Evolutionary conservation across 768 basidiomycete species (phyloP).

Genomic region (Lactarius hatsudake): DNA sequence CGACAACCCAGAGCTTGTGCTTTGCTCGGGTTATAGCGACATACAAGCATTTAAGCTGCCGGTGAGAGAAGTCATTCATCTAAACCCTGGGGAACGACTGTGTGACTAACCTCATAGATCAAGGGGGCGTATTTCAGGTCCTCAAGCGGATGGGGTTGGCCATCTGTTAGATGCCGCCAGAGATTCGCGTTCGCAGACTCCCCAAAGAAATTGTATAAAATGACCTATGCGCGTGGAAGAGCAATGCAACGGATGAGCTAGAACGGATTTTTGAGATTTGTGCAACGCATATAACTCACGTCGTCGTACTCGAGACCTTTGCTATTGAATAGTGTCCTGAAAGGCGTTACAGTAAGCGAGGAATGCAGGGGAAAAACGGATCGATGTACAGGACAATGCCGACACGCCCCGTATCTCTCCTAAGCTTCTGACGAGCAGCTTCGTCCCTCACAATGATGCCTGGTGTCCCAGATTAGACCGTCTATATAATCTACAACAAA

Average conservation of each 20-base stretch:
- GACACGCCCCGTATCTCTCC: constrained; percentile 51
- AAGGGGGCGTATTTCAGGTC: constrained; percentile 7
- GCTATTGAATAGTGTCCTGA: constrained; percentile 55
- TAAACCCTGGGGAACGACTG: background rate
- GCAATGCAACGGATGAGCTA: background rate
- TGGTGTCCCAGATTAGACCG: constrained; percentile 28
- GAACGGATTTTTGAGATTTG: background rate
- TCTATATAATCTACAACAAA: background rate
- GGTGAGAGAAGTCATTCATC: background rate
- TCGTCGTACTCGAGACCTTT: constrained; percentile 69
- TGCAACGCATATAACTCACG: constrained; percentile 33
- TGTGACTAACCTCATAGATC: constrained; percentile 15
- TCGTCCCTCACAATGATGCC: constrained; percentile 71
- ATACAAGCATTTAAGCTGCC: constrained; percentile 63
- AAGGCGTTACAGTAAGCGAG: background rate
- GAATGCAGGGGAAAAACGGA: background rate
- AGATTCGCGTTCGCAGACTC: constrained; percentile 48
- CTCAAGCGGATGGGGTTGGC: background rate
- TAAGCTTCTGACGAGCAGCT: constrained; percentile 45
- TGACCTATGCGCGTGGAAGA: constrained; percentile 43
- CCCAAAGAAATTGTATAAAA: constrained; percentile 73
- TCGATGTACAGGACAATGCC: constrained; percentile 55
- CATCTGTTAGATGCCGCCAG: constrained; percentile 15
- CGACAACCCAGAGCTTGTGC: constrained; percentile 68
- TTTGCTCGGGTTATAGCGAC: constrained; percentile 70